A percentile compares a stretch with the other conserved stretches of the same genome.
phyloP scores from a whole-genome alignment of 495 filamentous ascomycete genomes.

The Xylaria acuta region DNA sequence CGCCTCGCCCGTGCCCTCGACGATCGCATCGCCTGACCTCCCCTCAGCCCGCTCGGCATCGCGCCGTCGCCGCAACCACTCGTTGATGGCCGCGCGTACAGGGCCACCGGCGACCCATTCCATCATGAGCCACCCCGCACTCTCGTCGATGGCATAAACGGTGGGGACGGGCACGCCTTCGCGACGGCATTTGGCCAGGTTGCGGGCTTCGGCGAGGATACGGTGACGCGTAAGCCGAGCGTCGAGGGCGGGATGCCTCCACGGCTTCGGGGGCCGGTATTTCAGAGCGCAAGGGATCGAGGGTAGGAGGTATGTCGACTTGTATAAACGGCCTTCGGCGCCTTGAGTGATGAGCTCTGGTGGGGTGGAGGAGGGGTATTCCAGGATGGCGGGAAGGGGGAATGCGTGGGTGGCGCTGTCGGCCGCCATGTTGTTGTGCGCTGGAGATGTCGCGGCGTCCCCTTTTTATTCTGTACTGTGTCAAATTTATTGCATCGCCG shows the following conservation, averaged over 20 bases:
- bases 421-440: constrained; percentile 19
- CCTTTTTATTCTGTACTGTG: neutral
- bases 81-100: constrained; percentile 70
- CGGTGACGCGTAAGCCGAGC: constrained; percentile 83
- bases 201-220: constrained; percentile 84
- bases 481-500: neutral
- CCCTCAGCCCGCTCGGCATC: constrained; percentile 46
- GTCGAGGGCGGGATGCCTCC: constrained; percentile 91
- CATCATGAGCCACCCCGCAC: constrained; percentile 81
- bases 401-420: constrained; percentile 37
- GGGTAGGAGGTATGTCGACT: constrained; percentile 77
- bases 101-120: constrained; percentile 87
- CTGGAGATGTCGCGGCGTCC: neutral
- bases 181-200: constrained; percentile 72
- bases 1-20: constrained; percentile 46
- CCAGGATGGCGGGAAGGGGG: constrained; percentile 66
- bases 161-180: constrained; percentile 82
- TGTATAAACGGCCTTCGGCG: constrained; percentile 94
- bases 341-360: constrained; percentile 80
- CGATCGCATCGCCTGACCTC: constrained; percentile 47
- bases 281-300: constrained; percentile 80
- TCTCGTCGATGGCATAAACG: constrained; percentile 76
- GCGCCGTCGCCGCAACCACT: constrained; percentile 55
- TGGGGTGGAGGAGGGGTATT: constrained; percentile 65
- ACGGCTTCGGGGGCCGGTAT: constrained; percentile 89